These are phyloP conservation scores for Maudiozyma barnettii DNA, from an alignment of 805 yeast species.

Conservation along the genomic window DNA sequence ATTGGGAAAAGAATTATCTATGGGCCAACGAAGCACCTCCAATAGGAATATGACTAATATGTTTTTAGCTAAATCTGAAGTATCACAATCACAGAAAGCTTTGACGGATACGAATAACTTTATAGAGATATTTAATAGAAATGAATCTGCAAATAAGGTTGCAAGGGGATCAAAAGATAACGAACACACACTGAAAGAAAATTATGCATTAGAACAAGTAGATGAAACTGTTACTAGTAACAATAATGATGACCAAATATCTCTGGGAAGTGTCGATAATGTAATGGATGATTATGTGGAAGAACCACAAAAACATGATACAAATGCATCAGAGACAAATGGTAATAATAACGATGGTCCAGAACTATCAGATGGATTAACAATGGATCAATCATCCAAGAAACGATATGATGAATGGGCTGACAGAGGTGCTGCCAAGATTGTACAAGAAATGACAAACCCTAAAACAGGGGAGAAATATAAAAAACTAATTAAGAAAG, in stretches of 20 bases:
- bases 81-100: conserved; percentile 19
- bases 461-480: conserved; percentile 39
- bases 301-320: background rate
- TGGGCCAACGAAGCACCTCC: conserved; percentile 15
- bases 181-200: background rate
- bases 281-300: conserved; percentile 1
- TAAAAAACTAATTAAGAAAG: conserved; percentile 43
- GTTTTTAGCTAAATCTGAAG: conserved; percentile 3
- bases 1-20: background rate
- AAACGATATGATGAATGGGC: conserved; percentile 39
- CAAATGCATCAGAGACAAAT: background rate
- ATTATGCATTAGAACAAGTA: background rate
- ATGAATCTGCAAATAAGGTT: background rate
- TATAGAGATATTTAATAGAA: conserved; percentile 15
- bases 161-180: background rate
- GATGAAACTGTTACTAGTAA: conserved; percentile 3
- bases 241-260: conserved; percentile 5
- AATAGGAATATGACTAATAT: conserved; percentile 14
- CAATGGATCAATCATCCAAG: conserved; percentile 15
- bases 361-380: conserved; percentile 11
- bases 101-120: conserved; percentile 27
- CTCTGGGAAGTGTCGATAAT: conserved; percentile 6
- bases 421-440: conserved; percentile 50
- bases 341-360: too few relatives aligned
- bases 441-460: conserved; percentile 37